Base-by-base conservation (phyloP, 441 rosid species). In the Brassica balearica region DNA sequence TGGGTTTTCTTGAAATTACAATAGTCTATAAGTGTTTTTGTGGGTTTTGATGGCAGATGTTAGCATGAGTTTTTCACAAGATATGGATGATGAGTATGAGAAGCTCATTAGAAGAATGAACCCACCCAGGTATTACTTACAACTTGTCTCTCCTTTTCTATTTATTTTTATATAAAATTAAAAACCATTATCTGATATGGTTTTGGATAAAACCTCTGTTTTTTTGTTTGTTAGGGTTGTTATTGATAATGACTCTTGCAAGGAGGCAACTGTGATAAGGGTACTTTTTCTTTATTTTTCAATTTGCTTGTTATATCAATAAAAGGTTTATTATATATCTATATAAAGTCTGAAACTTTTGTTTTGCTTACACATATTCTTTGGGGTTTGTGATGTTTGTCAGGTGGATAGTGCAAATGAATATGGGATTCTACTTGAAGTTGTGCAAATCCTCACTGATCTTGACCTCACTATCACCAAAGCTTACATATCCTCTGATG, bases 341-440 rank as follows among this genome's bases (percentile, higher is more conserved):
- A 8, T 58, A 8, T 55, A 0, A 59, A 14, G 23, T 48, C 20
- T 6, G 48, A 53, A 53, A 38, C 8, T 4, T 38, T 11, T 11
- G 2, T 65, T 27, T 59, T 34, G 14, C 56, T 53, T 11, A 64
- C 15, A 11, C 10, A 8, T 56, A 0, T 7, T 65, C 32, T 27
- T 71, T 34, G 6, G 23, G 53, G 12, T 36, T 58, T 23, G 14
- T 72, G 53, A 65, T 78, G 64, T 63, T 70, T 69, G 17, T 51
- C 84, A 93, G 97, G 97, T 94, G 8, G 97, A 91, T 75, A 92
- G 99, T 82, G 97, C 96, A 63, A 95, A 91, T 86, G 89, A 87
- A 72, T 94, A 88, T 75, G 99, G 97, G 61, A 95, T 91, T 75
- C 92, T 95, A 66, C 94, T 95, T 77, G 95, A 95, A 79, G 99